These are phyloP conservation scores for Lichtheimia hyalospora DNA, from an alignment of 371 early-diverging fungal species.

Conservation along the genomic window DNA sequence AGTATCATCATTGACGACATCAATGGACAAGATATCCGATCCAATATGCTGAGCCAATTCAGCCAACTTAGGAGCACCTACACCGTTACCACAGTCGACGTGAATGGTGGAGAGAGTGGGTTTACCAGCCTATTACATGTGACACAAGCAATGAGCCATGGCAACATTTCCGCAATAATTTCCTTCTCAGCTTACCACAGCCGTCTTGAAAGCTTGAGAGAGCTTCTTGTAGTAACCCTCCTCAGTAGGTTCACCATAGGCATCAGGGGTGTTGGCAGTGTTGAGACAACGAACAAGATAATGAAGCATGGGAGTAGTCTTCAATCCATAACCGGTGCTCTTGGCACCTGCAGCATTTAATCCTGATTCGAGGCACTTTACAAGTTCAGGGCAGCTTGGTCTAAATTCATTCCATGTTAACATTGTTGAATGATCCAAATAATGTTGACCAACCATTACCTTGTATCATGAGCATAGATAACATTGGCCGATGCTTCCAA, in stretches of 20 bases:
- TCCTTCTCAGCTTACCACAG: conserved; percentile 62
- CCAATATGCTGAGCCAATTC: conserved; percentile 71
- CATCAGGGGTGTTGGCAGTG: conserved; percentile 71
- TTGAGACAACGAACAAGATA: conserved; percentile 91
- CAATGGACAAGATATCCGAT: conserved; percentile 62
- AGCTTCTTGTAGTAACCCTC: conserved; percentile 93
- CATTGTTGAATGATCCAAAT: not conserved
- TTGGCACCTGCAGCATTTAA: conserved; percentile 71
- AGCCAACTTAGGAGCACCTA: conserved; percentile 92
- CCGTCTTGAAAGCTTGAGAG: conserved; percentile 75
- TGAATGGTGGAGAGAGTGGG: conserved; percentile 66
- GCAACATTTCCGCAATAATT: not conserved
- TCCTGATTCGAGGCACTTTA: conserved; percentile 80
- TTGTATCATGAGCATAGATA: conserved; percentile 90
- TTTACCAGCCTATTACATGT: conserved; percentile 58
- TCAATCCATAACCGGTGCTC: conserved; percentile 82
- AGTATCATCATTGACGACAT: conserved; percentile 75
- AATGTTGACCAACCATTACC: conserved; percentile 51
- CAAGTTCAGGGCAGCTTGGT: conserved; percentile 87
- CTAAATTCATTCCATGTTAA: conserved; percentile 18
- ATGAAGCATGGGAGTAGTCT: conserved; percentile 98
- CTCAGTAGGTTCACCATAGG: conserved; percentile 92
- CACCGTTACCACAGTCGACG: conserved; percentile 96
- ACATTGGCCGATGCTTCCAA: conserved; percentile 65
- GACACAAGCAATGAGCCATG: not conserved